These are phyloP conservation scores for Pythium pyrilobum DNA, from an alignment of 352 stramenopile genomes.

Conservation along the genomic window DNA sequence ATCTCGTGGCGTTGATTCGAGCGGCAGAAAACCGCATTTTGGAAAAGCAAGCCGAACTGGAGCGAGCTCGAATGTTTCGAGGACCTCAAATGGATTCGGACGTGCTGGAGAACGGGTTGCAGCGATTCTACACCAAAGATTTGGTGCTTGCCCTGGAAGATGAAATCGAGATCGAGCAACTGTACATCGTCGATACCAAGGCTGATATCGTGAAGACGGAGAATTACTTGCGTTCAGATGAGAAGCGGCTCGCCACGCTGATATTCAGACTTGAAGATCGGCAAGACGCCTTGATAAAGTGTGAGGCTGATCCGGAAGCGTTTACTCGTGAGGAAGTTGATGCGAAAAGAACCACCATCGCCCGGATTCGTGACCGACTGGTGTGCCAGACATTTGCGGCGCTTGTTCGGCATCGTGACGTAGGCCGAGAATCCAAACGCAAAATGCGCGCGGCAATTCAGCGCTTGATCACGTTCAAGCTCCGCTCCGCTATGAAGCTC, in stretches of 20 bases:
- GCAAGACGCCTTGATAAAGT: conserved; percentile 32
- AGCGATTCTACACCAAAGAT: conserved; percentile 76
- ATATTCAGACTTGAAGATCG: conserved; percentile 33
- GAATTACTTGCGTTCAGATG: conserved; percentile 62
- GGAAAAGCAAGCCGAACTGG: conserved; percentile 76
- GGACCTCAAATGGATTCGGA: conserved; percentile 78
- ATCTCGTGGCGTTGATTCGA: conserved; percentile 68
- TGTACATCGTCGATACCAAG: conserved; percentile 83
- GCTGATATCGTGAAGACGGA: conserved; percentile 63
- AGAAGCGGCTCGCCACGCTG: conserved; percentile 31
- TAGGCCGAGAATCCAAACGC: conserved; percentile 22
- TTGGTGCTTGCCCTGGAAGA: conserved; percentile 68
- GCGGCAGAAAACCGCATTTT: conserved; percentile 57
- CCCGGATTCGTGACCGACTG: conserved; percentile 32
- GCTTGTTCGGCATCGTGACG: conserved; percentile 36
- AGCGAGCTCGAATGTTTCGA: conserved; percentile 59
- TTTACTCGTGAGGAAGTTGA: conserved; percentile 7
- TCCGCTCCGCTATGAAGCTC: conserved; percentile 20
- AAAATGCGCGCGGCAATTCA: conserved; percentile 36
- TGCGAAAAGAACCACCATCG: conserved; percentile 15
- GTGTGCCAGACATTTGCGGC: conserved; percentile 48
- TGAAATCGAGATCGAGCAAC: conserved; percentile 78
- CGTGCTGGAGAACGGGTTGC: conserved; percentile 60
- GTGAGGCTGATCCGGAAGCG: conserved; percentile 35
- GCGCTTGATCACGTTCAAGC: conserved; percentile 23